Percentiles rank a stretch among this genome's conserved stretches.
Conservation (phyloP, 2,329 filamentous ascomycete genomes). For the Thelonectria rubi region DNA sequence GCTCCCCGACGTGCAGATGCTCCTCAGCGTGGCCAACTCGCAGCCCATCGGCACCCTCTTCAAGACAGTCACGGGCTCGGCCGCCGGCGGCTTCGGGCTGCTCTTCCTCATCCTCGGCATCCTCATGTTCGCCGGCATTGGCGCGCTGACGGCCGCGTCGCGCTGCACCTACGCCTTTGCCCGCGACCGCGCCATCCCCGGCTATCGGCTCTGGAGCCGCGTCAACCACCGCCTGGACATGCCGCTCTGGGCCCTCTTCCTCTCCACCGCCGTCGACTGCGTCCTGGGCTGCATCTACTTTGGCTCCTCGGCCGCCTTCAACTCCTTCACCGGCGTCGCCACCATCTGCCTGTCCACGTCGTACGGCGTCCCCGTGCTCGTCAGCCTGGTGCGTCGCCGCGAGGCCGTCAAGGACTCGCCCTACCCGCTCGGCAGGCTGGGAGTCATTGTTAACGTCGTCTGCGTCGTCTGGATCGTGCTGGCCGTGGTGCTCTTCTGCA, state of each 20-base stretch:
- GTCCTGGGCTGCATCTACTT: constrained; percentile 82
- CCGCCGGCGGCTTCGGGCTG: constrained; percentile 77
- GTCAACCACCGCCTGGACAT: constrained; percentile 74
- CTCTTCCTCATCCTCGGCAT: constrained; percentile 81
- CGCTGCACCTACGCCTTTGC: constrained; percentile 81
- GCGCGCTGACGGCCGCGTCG: constrained; percentile 77
- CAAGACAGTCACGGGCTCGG: constrained; percentile 77
- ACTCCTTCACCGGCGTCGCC: constrained; percentile 81
- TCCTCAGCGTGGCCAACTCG: constrained; percentile 73
- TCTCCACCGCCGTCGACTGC: constrained; percentile 75
- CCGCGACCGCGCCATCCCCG: constrained; percentile 77
- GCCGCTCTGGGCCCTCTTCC: constrained; percentile 73
- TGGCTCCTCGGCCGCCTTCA: constrained; percentile 79
- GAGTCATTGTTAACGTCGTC: constrained; percentile 72
- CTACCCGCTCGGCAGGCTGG: constrained; percentile 75
- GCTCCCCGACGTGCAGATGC: constrained; percentile 70
- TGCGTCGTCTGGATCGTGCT: constrained; percentile 77
- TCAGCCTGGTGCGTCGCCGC: constrained; percentile 74
- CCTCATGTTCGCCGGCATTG: constrained; percentile 78
- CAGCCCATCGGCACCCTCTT: constrained; percentile 82
- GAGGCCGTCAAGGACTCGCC: constrained; percentile 70
- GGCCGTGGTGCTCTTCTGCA: constrained; percentile 77
- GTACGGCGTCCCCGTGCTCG: constrained; percentile 79
- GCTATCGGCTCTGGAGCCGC: constrained; percentile 70
- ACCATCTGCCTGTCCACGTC: constrained; percentile 81